phyloP scores from a whole-genome alignment of 192 early-diverging fungal species.

The Thoreauomyces humboldtii region DNA sequence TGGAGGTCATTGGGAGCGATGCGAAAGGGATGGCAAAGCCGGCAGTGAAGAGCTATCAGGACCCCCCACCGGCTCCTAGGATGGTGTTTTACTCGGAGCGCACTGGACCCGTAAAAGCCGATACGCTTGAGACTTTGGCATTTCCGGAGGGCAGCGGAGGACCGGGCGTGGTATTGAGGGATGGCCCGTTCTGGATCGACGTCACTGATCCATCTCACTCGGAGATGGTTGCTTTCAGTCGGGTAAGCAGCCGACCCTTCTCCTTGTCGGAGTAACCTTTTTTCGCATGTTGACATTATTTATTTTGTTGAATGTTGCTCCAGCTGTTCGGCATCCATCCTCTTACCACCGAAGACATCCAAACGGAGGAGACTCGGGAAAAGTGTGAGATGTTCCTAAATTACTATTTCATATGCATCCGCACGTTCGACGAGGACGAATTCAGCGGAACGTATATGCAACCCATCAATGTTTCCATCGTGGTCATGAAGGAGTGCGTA shows the following conservation, averaged over 20 bases:
- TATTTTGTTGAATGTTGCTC: too few relatives aligned
- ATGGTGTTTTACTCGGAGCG: slow-evolving; percentile 44
- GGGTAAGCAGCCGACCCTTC: too few relatives aligned
- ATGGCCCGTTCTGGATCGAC: slow-evolving; percentile 54
- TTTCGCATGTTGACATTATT: too few relatives aligned
- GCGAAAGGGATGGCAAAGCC: neutral
- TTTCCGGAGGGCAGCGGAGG: slow-evolving; percentile 6
- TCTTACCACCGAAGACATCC: slow-evolving; percentile 89
- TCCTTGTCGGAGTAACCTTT: too few relatives aligned
- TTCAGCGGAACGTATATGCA: slow-evolving; percentile 44
- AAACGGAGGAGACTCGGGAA: slow-evolving; percentile 83
- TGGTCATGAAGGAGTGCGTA: slow-evolving; percentile 57
- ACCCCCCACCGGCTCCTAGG: slow-evolving; percentile 12
- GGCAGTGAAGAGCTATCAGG: slow-evolving; percentile 4
- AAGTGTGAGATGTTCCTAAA: slow-evolving; percentile 90
- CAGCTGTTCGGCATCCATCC: slow-evolving; percentile 84
- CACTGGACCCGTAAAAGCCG: slow-evolving; percentile 25
- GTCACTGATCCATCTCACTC: slow-evolving; percentile 40
- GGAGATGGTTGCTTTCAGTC: slow-evolving; percentile 42
- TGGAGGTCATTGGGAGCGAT: slow-evolving; percentile 1
- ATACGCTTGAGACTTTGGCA: slow-evolving; percentile 29
- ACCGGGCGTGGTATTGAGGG: slow-evolving; percentile 14
- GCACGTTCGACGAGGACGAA: slow-evolving; percentile 49
- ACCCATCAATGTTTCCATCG: slow-evolving; percentile 55
- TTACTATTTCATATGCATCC: slow-evolving; percentile 92